Base-by-base conservation (phyloP, 768 basidiomycete species). In the Auricularia sp. region DNA sequence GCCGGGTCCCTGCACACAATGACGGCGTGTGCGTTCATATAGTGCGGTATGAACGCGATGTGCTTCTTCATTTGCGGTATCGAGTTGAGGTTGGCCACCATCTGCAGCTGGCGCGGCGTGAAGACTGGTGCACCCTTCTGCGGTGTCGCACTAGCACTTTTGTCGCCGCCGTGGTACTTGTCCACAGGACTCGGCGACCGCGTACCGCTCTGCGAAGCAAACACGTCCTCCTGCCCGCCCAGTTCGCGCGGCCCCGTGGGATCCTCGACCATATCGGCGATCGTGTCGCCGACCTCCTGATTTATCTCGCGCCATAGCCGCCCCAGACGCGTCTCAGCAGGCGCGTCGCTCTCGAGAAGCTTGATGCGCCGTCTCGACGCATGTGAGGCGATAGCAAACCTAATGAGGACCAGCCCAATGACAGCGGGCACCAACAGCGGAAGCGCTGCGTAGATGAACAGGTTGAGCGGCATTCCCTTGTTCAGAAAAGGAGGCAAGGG, bases 11-110 rank as follows among this genome's bases (percentile, higher is more conserved):
- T 78, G 72, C 82, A 85, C 10, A 93, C 77, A 67, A 94, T 87
- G 65, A 83, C 77, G 3, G 81, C 89, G 74, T 94, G 91, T 34
- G 89, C 76, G 69, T 92, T 92, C 45, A 75, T 71, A 29, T 85
- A 79, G 1, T 75, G 75, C 21, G 78, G 75, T 68, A 92, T 85
- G 71, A 83, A 90, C 21, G 82, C 88, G 21, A 82, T 73, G 68
- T 89, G 82, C 75, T 92, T 93, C 77, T 84, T 80, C 59, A 93
- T 71, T 36, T 78, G 74, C 0, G 89, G 88, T 11, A 93, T 80
- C 54, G 76, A 77, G 73, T 92, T 92, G 45, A 94, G 77, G 73
- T 78, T 81, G 5, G 74, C 75, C 4, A 82, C 82, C 39, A 88
- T 85, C 65, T 75, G 77, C 16, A 74, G 79, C 70, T 94, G 91